Conservation (phyloP, 768 basidiomycete genomes). For the Tulasnella sp. region DNA sequence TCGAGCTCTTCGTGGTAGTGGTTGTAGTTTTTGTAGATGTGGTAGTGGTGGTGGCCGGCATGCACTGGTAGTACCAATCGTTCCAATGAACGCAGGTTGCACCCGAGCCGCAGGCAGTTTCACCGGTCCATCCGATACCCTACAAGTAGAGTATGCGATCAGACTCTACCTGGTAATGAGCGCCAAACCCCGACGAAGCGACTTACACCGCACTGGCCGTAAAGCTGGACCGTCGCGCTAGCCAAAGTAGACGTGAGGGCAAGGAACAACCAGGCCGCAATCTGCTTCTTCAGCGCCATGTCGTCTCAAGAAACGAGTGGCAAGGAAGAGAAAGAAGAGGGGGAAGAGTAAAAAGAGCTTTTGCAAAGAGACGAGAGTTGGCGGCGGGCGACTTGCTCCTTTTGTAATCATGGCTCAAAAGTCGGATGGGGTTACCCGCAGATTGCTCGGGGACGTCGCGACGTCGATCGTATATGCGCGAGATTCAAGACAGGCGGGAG, state of each 20-base stretch:
- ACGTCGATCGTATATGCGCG: background rate
- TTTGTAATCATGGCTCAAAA: background rate
- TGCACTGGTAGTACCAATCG: background rate
- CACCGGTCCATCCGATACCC: background rate
- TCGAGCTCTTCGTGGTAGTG: background rate
- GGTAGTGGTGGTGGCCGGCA: background rate
- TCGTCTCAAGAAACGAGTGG: background rate
- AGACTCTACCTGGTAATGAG: background rate
- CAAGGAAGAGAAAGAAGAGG: background rate
- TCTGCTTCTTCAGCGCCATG: background rate
- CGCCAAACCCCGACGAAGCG: background rate
- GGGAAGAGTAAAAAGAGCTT: background rate
- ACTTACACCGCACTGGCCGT: slow-evolving; percentile 4
- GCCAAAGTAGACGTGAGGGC: background rate
- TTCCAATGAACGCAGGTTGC: background rate
- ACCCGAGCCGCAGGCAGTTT: background rate
- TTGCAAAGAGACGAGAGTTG: background rate
- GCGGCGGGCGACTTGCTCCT: background rate
- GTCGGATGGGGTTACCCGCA: background rate
- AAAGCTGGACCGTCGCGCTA: background rate
- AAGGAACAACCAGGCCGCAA: background rate
- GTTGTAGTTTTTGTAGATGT: background rate
- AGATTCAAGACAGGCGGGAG: background rate
- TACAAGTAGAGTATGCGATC: background rate
- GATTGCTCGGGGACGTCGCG: background rate